A percentile compares a stretch with the other conserved stretches of the same genome.
phyloP scores from a whole-genome alignment of 495 filamentous ascomycete species.

The Physcia stellaris region DNA sequence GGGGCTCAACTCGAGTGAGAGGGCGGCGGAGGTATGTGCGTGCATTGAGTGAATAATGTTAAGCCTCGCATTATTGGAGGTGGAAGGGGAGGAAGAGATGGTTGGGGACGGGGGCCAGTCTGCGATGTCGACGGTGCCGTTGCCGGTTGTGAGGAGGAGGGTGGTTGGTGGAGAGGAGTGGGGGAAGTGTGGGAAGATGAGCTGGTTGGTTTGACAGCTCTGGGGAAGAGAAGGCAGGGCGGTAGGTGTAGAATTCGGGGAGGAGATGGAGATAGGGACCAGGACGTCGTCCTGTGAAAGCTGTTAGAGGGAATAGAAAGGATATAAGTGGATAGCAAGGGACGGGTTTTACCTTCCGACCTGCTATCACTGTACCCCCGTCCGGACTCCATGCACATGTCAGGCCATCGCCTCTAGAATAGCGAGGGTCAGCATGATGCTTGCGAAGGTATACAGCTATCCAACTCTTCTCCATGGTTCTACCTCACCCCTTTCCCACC shows the following conservation, averaged over 20 bases:
- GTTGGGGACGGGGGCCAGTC: constrained; percentile 37
- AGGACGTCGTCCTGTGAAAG: constrained; percentile 51
- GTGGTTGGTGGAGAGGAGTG: constrained; percentile 34
- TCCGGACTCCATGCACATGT: constrained; percentile 81
- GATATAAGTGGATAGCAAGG: neutral
- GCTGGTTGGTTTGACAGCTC: constrained; percentile 63
- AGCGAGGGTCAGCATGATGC: too few species aligned
- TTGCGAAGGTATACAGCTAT: too few species aligned
- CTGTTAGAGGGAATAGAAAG: too few species aligned
- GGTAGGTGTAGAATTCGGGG: constrained; percentile 28
- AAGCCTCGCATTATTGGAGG: constrained; percentile 41
- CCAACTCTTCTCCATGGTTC: too few species aligned
- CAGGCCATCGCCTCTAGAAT: constrained; percentile 69
- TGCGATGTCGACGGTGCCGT: constrained; percentile 69
- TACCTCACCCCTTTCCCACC: too few species aligned
- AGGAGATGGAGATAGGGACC: constrained; percentile 41
- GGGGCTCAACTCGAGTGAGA: constrained; percentile 57
- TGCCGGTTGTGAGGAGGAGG: constrained; percentile 69
- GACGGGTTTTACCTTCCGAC: constrained; percentile 53
- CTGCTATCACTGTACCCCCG: constrained; percentile 67
- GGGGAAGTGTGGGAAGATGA: constrained; percentile 67
- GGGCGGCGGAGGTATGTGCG: constrained; percentile 69
- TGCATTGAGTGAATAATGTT: constrained; percentile 53
- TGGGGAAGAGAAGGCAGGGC: constrained; percentile 53
- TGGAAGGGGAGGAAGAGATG: constrained; percentile 56